A percentile compares a stretch with the other conserved stretches of the same genome.
Evolutionary conservation across 202 grass and related monocot species (phyloP).

Genomic region (Zizania palustris): DNA sequence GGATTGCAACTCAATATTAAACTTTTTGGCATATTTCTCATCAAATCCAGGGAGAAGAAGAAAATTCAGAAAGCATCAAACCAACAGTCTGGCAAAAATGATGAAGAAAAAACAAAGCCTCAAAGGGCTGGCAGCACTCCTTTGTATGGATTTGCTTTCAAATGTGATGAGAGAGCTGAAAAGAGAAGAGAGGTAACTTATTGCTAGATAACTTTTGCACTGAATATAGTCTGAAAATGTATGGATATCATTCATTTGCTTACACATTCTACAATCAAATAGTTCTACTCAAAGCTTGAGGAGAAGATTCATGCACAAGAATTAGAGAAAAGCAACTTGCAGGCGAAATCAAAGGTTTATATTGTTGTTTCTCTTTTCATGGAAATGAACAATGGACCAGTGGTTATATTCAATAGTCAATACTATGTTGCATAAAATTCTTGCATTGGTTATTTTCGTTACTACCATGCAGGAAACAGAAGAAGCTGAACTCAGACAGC

Average conservation of each 20-base stretch:
- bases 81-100: slow-evolving; percentile 41
- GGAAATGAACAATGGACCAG: slow-evolving; percentile 15
- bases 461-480: slow-evolving; percentile 63
- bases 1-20: neutral
- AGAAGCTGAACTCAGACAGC: slow-evolving; percentile 70
- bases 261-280: slow-evolving; percentile 38
- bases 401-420: neutral
- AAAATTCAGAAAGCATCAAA: slow-evolving; percentile 52
- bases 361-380: slow-evolving; percentile 23
- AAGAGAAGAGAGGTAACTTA: slow-evolving; percentile 66
- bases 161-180: slow-evolving; percentile 70
- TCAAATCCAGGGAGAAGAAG: slow-evolving; percentile 51
- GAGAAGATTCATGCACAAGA: slow-evolving; percentile 89
- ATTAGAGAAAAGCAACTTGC: slow-evolving; percentile 80
- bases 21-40: slow-evolving; percentile 5
- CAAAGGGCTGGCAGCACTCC: slow-evolving; percentile 50
- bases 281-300: slow-evolving; percentile 96
- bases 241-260: slow-evolving; percentile 30
- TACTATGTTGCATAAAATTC: neutral
- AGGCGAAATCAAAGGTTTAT: slow-evolving; percentile 86
- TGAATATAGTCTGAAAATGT: slow-evolving; percentile 23
- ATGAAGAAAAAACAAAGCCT: slow-evolving; percentile 49
- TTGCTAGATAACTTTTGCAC: slow-evolving; percentile 16
- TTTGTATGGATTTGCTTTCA: slow-evolving; percentile 65
- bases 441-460: slow-evolving; percentile 40